Percentiles rank a stretch among this genome's conserved stretches.
Evolutionary conservation across 192 early-diverging fungal genomes (phyloP).

Genomic region (Entomortierella beljakovae): DNA sequence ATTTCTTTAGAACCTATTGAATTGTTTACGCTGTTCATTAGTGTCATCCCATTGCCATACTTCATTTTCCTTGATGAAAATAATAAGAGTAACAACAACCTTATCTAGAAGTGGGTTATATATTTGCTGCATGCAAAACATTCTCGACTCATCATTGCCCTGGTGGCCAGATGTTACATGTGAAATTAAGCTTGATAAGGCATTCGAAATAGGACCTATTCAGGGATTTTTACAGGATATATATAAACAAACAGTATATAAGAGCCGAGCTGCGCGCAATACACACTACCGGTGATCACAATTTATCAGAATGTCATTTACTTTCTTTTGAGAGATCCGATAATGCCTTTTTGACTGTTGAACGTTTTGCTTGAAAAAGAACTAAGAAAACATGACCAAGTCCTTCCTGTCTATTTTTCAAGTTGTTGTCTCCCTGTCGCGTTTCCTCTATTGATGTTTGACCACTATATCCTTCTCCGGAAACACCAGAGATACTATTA

Average conservation of each 20-base stretch:
- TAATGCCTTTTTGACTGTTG: slow-evolving; percentile 14
- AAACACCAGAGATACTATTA: neutral
- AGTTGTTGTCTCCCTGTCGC: too few species aligned
- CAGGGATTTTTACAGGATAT: neutral
- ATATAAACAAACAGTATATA: neutral
- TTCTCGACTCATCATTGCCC: neutral
- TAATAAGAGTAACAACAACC: neutral
- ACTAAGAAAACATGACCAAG: slow-evolving; percentile 29
- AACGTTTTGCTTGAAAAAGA: slow-evolving; percentile 38
- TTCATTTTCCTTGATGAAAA: neutral
- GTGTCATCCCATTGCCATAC: neutral
- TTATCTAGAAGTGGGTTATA: slow-evolving; percentile 24
- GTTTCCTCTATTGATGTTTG: neutral
- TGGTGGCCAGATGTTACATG: slow-evolving; percentile 1
- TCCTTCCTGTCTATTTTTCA: neutral
- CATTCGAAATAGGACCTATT: slow-evolving; percentile 11
- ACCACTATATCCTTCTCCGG: neutral
- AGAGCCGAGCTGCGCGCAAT: neutral
- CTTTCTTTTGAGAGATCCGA: slow-evolving; percentile 16
- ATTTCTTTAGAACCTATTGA: slow-evolving; percentile 28
- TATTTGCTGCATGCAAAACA: slow-evolving; percentile 14
- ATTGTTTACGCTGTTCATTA: too few species aligned
- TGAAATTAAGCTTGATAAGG: slow-evolving; percentile 4
- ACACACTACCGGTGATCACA: neutral
- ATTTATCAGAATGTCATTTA: neutral